Evolutionary conservation across 169 alveolate genomes (phyloP).

Genomic region (Plasmodium cynomolgi): DNA sequence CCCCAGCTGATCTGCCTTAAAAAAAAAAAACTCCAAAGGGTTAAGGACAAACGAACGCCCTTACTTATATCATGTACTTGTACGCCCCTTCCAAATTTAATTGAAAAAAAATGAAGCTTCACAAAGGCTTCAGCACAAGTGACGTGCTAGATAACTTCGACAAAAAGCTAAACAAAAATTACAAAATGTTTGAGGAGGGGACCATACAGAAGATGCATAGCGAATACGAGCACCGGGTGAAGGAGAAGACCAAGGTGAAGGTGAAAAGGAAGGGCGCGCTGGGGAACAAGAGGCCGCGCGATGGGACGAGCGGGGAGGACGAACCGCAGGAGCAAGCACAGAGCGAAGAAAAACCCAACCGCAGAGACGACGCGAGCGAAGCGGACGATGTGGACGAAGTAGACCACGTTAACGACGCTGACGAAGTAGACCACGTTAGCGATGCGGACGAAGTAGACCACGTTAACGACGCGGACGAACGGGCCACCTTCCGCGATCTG

Average conservation of each 20-base stretch:
- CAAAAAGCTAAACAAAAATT: conserved; percentile 52
- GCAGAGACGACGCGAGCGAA: neutral
- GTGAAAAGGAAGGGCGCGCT: neutral
- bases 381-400: neutral
- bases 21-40: neutral
- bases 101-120: neutral
- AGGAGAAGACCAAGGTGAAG: conserved; percentile 17
- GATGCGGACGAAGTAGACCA: neutral
- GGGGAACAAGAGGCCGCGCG: neutral
- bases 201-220: conserved; percentile 42
- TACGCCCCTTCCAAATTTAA: neutral
- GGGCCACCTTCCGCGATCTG: conserved; percentile 88
- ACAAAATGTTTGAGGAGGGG: conserved; percentile 30
- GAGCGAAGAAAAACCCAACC: neutral
- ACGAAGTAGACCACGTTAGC: neutral
- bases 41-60: neutral
- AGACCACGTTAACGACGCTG: neutral
- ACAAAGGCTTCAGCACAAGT: conserved; percentile 11
- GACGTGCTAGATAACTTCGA: conserved; percentile 41
- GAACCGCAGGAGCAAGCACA: neutral
- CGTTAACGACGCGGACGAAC: neutral
- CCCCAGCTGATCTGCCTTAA: neutral
- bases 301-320: neutral
- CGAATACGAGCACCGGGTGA: conserved; percentile 49
- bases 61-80: neutral